Base-by-base conservation (phyloP, 257 asterid genomes). In the Verbascum thapsus region DNA sequence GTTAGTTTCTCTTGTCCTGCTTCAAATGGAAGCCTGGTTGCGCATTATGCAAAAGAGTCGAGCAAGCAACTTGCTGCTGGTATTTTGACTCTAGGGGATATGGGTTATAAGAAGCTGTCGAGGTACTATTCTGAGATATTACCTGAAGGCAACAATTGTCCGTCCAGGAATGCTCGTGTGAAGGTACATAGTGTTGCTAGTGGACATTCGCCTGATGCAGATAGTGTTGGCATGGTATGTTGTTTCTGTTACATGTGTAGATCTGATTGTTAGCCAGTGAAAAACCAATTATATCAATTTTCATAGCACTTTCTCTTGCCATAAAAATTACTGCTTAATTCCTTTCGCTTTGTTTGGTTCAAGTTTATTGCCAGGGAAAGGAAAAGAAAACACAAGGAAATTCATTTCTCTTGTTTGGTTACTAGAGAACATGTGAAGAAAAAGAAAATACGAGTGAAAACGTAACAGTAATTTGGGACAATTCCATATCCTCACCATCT, bases 1-100 rank as follows among this genome's bases (percentile, higher is more conserved):
- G 47, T 78, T 61, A 83, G 82, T 75, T 82, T 79, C 71, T 80
- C 91, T 13, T 66, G 59, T 76, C 75, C 82, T 20, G 61, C 84
- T 43, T 76, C 90, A 42, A 89, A 87, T 73, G 95, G 95, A 67
- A 89, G 94, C 76, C 73, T 92, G 34, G 95, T 89, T 61, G 97
- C 96, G 23, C 97, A 89, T 76, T 86, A 83, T 80, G 99, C 97
- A 18, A 90, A 79, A 73, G 99, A 92, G 81, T 89, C 99, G 6
- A 85, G 97, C 85, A 89, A 83, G 76, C 99, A 92, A 58, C 83
- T 92, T 10, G 99, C 97, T 67, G 82, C 94, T 74, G 95, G 99
- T 64, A 80, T 92, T 71, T 84, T 85, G 67, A 85, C 91, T 34
- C 73, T 92, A 69, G 96, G 97, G 51, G 99, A 92, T 55, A 82